Evolutionary conservation across 2,329 filamentous ascomycete genomes (phyloP).

Genomic region (Ophiosphaerella narmari): DNA sequence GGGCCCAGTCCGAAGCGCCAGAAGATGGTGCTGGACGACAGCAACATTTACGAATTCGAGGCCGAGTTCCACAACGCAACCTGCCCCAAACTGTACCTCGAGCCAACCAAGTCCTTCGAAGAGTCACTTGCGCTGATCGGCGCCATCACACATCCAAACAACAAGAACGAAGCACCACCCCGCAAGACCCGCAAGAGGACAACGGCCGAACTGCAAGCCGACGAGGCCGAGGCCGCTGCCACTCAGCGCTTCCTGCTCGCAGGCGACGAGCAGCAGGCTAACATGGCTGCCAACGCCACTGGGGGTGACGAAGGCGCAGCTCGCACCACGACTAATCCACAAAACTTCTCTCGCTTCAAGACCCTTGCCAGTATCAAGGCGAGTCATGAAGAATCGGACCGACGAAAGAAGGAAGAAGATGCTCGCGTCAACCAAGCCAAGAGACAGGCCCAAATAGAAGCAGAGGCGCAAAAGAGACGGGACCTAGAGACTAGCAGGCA

Average conservation of each 20-base stretch:
- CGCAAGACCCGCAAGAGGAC: conserved; percentile 93
- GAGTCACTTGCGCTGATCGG: conserved; percentile 75
- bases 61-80: conserved; percentile 75
- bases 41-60: conserved; percentile 75
- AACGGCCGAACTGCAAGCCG: conserved; percentile 90
- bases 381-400: conserved; percentile 74
- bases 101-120: conserved; percentile 70
- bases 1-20: conserved; percentile 71
- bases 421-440: conserved; percentile 47
- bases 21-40: conserved; percentile 75
- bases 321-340: conserved; percentile 73
- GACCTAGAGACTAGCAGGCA: conserved; percentile 39
- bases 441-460: conserved; percentile 46
- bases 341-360: conserved; percentile 91
- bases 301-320: conserved; percentile 69
- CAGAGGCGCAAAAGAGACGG: conserved; percentile 40
- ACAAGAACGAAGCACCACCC: conserved; percentile 74
- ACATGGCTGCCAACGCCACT: conserved; percentile 59
- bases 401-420: conserved; percentile 55
- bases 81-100: conserved; percentile 74
- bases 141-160: conserved; percentile 73
- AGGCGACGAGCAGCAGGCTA: conserved; percentile 79
- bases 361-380: conserved; percentile 82
- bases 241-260: conserved; percentile 92
- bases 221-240: conserved; percentile 87